phyloP scores from a whole-genome alignment of 495 filamentous ascomycete genomes.

The Penicillium dipodomyicola region DNA sequence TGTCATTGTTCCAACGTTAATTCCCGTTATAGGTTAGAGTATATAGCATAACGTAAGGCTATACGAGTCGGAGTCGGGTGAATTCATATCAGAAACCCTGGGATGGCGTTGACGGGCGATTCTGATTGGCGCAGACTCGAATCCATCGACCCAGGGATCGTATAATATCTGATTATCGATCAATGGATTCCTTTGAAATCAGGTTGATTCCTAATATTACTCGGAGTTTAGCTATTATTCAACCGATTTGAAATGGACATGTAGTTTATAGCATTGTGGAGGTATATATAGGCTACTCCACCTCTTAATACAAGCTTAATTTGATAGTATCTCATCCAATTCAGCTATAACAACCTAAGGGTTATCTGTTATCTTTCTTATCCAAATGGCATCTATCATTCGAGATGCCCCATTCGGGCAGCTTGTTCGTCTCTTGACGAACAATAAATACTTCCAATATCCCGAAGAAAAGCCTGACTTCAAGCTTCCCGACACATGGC shows the following conservation, averaged over 20 bases:
- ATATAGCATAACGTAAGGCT: no score
- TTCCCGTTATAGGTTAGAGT: no score
- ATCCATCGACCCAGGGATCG: not conserved
- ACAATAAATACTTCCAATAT: constrained; percentile 51
- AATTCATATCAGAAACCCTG: not conserved
- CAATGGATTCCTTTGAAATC: not conserved
- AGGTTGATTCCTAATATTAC: not conserved
- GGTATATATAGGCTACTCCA: not conserved
- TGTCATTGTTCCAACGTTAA: no score
- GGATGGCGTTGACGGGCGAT: not conserved
- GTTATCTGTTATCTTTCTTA: not conserved
- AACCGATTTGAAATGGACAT: no score
- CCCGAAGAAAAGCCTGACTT: constrained; percentile 55
- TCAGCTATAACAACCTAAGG: not conserved
- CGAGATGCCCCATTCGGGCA: constrained; percentile 56
- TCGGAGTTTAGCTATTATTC: not conserved
- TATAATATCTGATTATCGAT: not conserved
- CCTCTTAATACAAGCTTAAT: not conserved
- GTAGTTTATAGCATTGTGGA: not conserved
- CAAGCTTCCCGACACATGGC: constrained; percentile 48
- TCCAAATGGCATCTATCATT: constrained; percentile 30
- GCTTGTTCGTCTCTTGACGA: constrained; percentile 48
- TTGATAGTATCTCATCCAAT: not conserved
- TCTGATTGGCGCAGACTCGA: not conserved
- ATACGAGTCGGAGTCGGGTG: not conserved